Base-by-base conservation (phyloP, 495 filamentous ascomycete genomes). In the Endocarpon pusillum region DNA sequence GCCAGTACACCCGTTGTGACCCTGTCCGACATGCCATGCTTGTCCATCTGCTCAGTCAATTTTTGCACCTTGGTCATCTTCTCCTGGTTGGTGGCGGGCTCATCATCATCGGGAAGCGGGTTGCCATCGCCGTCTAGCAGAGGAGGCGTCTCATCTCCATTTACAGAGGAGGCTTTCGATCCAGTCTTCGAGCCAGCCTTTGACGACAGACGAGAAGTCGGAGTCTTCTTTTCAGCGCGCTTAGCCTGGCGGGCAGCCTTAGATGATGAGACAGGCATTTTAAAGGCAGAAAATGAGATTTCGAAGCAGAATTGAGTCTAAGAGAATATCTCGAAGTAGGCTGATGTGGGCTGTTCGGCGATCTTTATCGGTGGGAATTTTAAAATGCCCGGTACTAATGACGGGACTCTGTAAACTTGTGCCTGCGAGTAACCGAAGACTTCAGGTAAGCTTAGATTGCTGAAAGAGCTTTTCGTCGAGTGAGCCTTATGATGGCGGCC, bases 191-290 rank as follows among this genome's bases (percentile, higher is more conserved):
- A 78, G 17, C 63, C 61, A 21, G 59, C 66, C 47, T 77, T 73
- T 19, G 72, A 72, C 29, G 69, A 66, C 37, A 77, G 62, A 56
- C 78, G 82, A 10, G 69, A 73, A 38, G 70, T 57, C 43, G 70
- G 73, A 15, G 73, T 78, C 63, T 76, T 69, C 66, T 86, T 85
- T 54, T 74, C 69, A 49, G 73, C 85, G 58, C 84, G 84, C 73
- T 94, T 93, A 42, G 91, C 89, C 54, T 94, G 66, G 57, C 89
- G 81, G 59, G 91, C 92, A 49, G 91, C 91, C 64, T 97, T 97
- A 44, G 89, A 94, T 49, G 89, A 78, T 41, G 91, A 96, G 45
- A 93, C 79, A 14, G 28, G 28, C 28, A 31, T 31, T 5, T 7
- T 14, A 12, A 12, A 25, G 23, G 23, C n/a, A n/a, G n/a, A n/a